These are phyloP conservation scores for Parietaria judaica DNA, from an alignment of 306 rosid genomes.

Conservation along the genomic window DNA sequence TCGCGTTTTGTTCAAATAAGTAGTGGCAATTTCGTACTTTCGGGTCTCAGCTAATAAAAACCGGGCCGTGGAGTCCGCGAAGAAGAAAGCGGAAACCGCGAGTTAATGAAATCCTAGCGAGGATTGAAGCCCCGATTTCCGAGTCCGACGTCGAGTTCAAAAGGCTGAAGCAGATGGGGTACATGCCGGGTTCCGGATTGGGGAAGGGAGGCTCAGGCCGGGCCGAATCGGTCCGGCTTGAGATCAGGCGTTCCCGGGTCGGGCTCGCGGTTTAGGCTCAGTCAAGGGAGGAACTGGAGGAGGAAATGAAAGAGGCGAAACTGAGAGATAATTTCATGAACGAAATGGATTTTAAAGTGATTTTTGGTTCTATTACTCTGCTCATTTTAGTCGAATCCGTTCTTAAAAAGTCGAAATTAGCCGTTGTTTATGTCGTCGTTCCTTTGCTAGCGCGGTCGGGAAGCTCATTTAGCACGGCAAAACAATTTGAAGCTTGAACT, in stretches of 20 bases:
- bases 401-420: too few species aligned
- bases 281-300: conserved; percentile 65
- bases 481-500: too few species aligned
- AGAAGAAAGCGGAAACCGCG: conserved; percentile 35
- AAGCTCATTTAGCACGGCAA: too few species aligned
- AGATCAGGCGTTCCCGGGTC: conserved; percentile 83
- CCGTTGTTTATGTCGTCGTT: too few species aligned
- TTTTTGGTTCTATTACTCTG: too few species aligned
- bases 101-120: conserved; percentile 65
- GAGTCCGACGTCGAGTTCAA: conserved; percentile 85
- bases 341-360: too few species aligned
- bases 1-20: too few species aligned
- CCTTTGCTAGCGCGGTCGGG: too few species aligned
- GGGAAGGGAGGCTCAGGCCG: conserved; percentile 73
- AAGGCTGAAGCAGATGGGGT: conserved; percentile 85
- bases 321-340: conserved; percentile 18
- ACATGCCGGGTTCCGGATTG: conserved; percentile 67
- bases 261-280: conserved; percentile 72
- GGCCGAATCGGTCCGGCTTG: conserved; percentile 68
- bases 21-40: too few species aligned
- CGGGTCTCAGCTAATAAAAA: conserved; percentile 37
- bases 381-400: too few species aligned
- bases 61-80: conserved; percentile 28
- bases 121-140: conserved; percentile 73
- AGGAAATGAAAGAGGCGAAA: conserved; percentile 41